Base-by-base conservation (phyloP, 208 protist species). In the Crithidia acanthocephali region DNA sequence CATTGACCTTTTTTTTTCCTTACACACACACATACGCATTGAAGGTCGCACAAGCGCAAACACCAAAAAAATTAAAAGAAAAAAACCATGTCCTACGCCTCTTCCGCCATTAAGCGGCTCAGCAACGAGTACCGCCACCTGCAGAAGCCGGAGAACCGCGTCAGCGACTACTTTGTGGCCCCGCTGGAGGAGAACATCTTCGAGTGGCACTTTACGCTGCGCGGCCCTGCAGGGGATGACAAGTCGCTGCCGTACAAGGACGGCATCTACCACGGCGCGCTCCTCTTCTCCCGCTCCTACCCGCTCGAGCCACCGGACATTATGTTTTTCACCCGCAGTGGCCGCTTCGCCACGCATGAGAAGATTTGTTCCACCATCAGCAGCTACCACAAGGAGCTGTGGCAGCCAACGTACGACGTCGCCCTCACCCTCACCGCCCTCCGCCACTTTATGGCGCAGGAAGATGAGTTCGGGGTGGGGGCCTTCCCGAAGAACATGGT, bases 131-230 rank as follows among this genome's bases (percentile, higher is more conserved):
- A 93, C 53, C 72, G 79, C 60, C 68, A 74, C 9, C 68, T 88
- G 66, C 79, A 69, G n/a, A 70, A 70, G 8, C 59, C 42, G 0
- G 61, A 73, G 3, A 79, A 86, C 28, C 88, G 86, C 22, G 81
- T 87, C 11, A 56, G 86, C 37, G 91, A 96, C 18, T 81, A 90
- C 62, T 91, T 72, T 52, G 84, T 78, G 7, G 61, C 50, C 1
- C 88, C 90, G 8, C 77, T 92, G 48, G 70, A 97, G 37, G 94
- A 98, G 16, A 98, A 99, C 81, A 89, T 99, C 23, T 99, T 99
- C 65, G 97, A 98, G 51, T 99, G 98, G 98, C 98, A 99, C 83
- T 99, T 99, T 79, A 99, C 97, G 18, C 78, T 99, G 0, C 86
- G 86, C 15, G 98, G 98, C 1, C 96, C 98, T 0, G 50, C 33